Evolutionary conservation across 768 basidiomycete genomes (phyloP), one percentile per base, ranked within the genome.

Genomic region (Pleurotus tuber-regium): DNA sequence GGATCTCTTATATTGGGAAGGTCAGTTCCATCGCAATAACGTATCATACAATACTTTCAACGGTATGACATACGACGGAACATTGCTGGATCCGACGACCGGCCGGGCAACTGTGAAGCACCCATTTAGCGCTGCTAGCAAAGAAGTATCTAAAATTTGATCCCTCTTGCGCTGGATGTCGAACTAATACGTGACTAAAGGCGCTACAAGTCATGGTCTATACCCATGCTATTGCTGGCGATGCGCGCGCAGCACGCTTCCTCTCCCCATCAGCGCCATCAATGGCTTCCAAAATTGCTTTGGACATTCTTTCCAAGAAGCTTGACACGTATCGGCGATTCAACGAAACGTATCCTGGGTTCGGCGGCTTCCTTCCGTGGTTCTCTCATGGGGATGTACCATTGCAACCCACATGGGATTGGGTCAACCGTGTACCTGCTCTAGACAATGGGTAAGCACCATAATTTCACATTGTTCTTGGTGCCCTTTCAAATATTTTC

Each of bases 331-430:
- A 59, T 41, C 44, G 36, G 6, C 42, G 43, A 18, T 63, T 63
- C 31, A 63, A 63, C 26, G 26, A 44, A 24, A 63, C 62, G 6
- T 63, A 56, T 50, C 60, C 62, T 28, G 62, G 62, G 5, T 63
- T 63, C 47, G 60, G 62, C 21, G 62, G 62, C n/a, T 63, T 63
- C 31, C 26, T 63, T 18, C 62, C 62, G 16, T 63, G 62, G 62
- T 59, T 52, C 14, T 41, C 31, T 30, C 29, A 23, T 38, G 59
- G 57, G 21, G 46, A 50, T 23, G 46, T 50, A 5, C 46, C 57
- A 30, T 51, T 62, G 9, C 50, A 59, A 9, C 61, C 61, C 16
- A 60, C 59, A 5, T 59, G 55, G 55, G 61, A 62, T 48, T 62
- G 61, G 59, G 57, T 57, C 16, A 62, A 62, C 39, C 57, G 61